Conservation (phyloP, 2,329 filamentous ascomycete species). For the Claviceps sp. region DNA sequence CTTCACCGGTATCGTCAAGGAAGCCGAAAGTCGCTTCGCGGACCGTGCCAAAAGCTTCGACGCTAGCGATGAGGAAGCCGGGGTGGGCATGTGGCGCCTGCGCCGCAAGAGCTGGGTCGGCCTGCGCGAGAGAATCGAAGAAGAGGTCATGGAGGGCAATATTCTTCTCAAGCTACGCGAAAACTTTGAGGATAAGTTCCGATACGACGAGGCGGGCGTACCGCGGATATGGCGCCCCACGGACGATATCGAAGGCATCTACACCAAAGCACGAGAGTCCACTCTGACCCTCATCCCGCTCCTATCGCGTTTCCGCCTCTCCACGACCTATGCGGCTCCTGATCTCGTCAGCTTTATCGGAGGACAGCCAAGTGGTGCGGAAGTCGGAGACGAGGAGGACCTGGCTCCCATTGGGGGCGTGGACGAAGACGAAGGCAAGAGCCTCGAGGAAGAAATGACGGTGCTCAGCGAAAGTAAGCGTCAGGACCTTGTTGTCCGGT, state of each 20-base stretch:
- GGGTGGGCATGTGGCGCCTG: slow-evolving; percentile 83
- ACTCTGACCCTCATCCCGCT: slow-evolving; percentile 85
- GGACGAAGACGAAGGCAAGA: slow-evolving; percentile 89
- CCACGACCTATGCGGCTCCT: slow-evolving; percentile 60
- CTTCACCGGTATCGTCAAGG: slow-evolving; percentile 69
- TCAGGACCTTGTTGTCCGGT: slow-evolving; percentile 81
- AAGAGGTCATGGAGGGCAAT: slow-evolving; percentile 97
- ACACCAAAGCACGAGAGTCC: slow-evolving; percentile 83
- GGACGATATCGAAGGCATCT: slow-evolving; percentile 93
- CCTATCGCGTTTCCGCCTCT: slow-evolving; percentile 69
- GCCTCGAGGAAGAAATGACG: slow-evolving; percentile 89
- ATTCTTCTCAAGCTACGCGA: slow-evolving; percentile 88
- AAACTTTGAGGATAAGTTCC: slow-evolving; percentile 98
- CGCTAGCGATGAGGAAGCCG: slow-evolving; percentile 79
- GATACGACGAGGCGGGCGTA: slow-evolving; percentile 89
- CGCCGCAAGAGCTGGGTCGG: slow-evolving; percentile 91
- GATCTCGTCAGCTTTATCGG: slow-evolving; percentile 81
- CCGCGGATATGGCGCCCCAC: slow-evolving; percentile 93
- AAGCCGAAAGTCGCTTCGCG: slow-evolving; percentile 75
- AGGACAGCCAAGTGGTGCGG: slow-evolving; percentile 57
- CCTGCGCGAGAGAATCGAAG: slow-evolving; percentile 78
- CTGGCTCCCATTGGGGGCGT: slow-evolving; percentile 79
- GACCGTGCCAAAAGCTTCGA: slow-evolving; percentile 89
- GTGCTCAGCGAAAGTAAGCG: slow-evolving; percentile 82
- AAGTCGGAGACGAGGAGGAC: slow-evolving; percentile 80